Percentiles rank a stretch among this genome's conserved stretches.
These are phyloP conservation scores for Mycena vulgaris DNA, from an alignment of 768 basidiomycete genomes.

Conservation along the genomic window DNA sequence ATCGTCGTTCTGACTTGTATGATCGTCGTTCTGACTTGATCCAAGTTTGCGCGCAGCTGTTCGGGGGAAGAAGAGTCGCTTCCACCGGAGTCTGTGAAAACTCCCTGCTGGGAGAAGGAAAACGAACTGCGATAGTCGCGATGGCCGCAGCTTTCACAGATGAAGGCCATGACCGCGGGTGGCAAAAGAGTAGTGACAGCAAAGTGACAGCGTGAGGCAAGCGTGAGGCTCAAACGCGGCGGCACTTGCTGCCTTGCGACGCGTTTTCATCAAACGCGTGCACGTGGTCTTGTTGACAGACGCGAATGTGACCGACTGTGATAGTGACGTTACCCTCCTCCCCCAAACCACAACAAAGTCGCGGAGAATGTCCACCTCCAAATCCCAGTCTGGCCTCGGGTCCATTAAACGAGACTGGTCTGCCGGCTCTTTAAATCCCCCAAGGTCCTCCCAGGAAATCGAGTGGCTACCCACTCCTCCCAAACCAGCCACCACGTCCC, in stretches of 20 bases:
- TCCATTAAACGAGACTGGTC: slow-evolving; percentile 78
- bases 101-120: slow-evolving; percentile 5
- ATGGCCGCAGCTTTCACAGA: slow-evolving; percentile 2
- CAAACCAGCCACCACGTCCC: slow-evolving; percentile 23
- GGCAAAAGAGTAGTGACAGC: too few relatives aligned
- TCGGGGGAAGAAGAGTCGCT: background rate
- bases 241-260: too few relatives aligned
- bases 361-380: slow-evolving; percentile 49
- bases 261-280: too few relatives aligned
- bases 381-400: slow-evolving; percentile 72
- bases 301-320: background rate
- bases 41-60: background rate
- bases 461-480: slow-evolving; percentile 60
- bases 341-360: slow-evolving; percentile 7
- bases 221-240: too few relatives aligned
- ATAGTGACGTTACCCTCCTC: slow-evolving; percentile 5
- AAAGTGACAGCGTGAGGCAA: too few relatives aligned
- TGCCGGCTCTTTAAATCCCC: slow-evolving; percentile 44
- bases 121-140: slow-evolving; percentile 5
- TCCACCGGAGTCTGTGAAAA: background rate
- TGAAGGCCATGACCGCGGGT: slow-evolving; percentile 6
- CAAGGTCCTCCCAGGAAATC: slow-evolving; percentile 59
- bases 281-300: too few relatives aligned
- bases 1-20: background rate
- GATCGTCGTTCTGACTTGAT: background rate